A percentile compares a stretch with the other conserved stretches of the same genome.
Conservation (phyloP, 768 basidiomycete species). For the Mrakia hoshinonis region DNA sequence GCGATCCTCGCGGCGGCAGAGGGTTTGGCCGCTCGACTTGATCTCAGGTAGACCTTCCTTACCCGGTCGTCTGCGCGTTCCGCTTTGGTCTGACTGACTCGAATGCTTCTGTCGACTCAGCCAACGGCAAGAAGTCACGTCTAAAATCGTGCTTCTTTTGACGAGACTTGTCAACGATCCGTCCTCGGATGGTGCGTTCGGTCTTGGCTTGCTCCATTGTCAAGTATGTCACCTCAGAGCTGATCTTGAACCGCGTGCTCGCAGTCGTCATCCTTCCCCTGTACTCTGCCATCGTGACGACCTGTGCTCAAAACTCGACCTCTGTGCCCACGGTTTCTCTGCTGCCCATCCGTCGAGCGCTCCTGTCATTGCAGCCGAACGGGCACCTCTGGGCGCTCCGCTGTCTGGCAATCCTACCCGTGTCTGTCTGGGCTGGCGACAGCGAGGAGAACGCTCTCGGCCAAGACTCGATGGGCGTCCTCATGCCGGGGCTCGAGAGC, state of each 20-base stretch:
- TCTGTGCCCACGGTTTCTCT: not conserved
- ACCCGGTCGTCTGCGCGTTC: not conserved
- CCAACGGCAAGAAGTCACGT: not conserved
- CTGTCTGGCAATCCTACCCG: slow-evolving; percentile 6
- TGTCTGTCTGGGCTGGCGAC: not conserved
- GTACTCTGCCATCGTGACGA: not conserved
- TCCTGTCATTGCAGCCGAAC: slow-evolving; percentile 3
- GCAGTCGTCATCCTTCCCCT: not conserved
- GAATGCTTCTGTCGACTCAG: not conserved
- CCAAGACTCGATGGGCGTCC: not conserved
- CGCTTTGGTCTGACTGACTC: not conserved
- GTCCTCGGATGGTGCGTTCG: not conserved
- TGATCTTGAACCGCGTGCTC: not conserved
- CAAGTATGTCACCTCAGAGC: not conserved
- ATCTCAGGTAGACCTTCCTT: not conserved
- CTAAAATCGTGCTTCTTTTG: not conserved
- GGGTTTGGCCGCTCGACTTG: not conserved
- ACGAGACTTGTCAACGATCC: not conserved
- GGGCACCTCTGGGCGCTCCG: slow-evolving; percentile 19
- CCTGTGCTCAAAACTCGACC: not conserved
- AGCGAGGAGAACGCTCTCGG: not conserved
- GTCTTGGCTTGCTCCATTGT: no score
- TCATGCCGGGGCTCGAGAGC: slow-evolving; percentile 21
- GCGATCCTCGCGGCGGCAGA: not conserved
- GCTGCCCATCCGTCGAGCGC: not conserved